Base-by-base conservation (phyloP, 805 yeast genomes). In the Metschnikowia henanensis region DNA sequence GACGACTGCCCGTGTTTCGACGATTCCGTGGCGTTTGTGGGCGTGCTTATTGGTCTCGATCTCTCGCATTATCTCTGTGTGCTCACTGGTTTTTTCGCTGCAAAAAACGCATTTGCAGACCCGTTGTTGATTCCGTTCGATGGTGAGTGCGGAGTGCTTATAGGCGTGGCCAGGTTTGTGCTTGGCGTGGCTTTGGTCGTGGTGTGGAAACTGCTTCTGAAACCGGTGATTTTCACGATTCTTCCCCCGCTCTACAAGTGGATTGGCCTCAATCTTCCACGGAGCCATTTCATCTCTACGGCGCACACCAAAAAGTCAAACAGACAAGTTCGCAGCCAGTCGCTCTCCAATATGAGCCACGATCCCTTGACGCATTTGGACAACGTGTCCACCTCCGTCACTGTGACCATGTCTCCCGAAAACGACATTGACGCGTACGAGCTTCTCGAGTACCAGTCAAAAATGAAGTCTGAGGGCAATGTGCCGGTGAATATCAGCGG, bases 1-100 rank as follows among this genome's bases (percentile, higher is more conserved):
- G 99, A 94, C 55, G 85, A 83, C 52, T 92, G 99, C 59, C 99
- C 99, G 1, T 94, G 99, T 62, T 92, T 84, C 59, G 97, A 91
- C 58, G 99, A 92, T 61, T 81, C 90, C 16, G 96, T 92, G 23
- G 95, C 98, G 5, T 92, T 92, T 56, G 69, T 91, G 40, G 96
- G 96, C 3, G 97, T 91, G 33, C 70, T 90, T 13, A 67, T 81
- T 34, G 99, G 99, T 0, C 55, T 85, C 6, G 94, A 86, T 49
- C 50, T 84, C 20, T 73, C 82, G 16, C 79, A 77, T 53, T 81
- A 84, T 81, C 47, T 63, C 9, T 62, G 70, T n/a, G 53, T 61
- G 20, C 55, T 61, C 21, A 59, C 75, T 4, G 55, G 57, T 37
- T 60, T 53, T 49, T 62, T 65, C 38, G 43, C 61, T 0, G 20